Evolutionary conservation across 1,139 yeast genomes (phyloP), one percentile per base, ranked within the genome.

Genomic region (Suhomyces bokatorum): DNA sequence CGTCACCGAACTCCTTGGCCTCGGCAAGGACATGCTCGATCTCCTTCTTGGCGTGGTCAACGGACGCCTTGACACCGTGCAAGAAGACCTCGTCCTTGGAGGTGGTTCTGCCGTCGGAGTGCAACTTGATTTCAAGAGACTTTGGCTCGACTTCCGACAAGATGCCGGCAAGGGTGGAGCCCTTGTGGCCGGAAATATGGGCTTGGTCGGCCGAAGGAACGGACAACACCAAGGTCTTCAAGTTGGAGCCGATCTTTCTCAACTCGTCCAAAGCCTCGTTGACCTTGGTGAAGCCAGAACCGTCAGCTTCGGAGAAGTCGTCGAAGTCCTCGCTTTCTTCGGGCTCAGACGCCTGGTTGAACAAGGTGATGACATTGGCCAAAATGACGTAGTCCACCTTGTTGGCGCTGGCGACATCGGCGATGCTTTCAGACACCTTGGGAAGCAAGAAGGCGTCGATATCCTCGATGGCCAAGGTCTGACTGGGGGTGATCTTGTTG

Each of bases 401-500:
- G 44, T 73, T 69, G 40, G 73, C 69, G 43, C 73, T 70, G 40
- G 83, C 79, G 43, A 79, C 69, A 4, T 69, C 60, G 48, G 67
- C 69, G 56, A 74, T 67, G 44, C 67, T 70, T 51, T 68, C 67
- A 26, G 75, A 74, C 20, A 82, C 77, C 54, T 77, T 78, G 37
- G 70, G 67, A 50, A 80, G 70, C 51, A 90, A 80, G 60, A 87
- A 85, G 12, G 79, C 71, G 58, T 87, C 90, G 54, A 93, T 77
- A 56, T 87, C 97, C 15, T 69, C 64, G 42, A 89, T 69, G 9
- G 71, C 70, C 53, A 72, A 68, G 35, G 87, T 77, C 46, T 80
- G 80, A 40, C 78, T 75, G 35, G 97, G 97, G 17, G 88, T 73
- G 48, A 85, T 76, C 43, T 74, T 71, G 67, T 89, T 90, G 43